Conservation (phyloP, 202 grass and related monocot genomes). For the Zoysia matrella region DNA sequence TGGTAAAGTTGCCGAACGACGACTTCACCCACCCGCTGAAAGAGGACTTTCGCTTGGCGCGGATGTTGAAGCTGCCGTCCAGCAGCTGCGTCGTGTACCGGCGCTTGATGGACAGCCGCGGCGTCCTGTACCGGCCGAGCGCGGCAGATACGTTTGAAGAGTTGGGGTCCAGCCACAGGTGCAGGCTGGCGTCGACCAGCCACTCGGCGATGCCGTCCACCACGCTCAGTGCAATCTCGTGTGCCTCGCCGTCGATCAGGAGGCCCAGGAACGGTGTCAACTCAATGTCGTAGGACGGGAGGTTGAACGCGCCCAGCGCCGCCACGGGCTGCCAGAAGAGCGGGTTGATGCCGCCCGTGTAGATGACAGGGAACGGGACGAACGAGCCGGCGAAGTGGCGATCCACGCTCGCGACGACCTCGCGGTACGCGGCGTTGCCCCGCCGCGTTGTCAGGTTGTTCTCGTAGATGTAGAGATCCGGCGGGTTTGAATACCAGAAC, state of each 20-base stretch:
- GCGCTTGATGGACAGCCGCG: slow-evolving; percentile 60
- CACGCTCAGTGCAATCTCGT: slow-evolving; percentile 73
- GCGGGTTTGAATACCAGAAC: slow-evolving; percentile 97
- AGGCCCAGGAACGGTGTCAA: slow-evolving; percentile 85
- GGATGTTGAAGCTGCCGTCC: slow-evolving; percentile 68
- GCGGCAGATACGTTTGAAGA: slow-evolving; percentile 45
- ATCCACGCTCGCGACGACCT: slow-evolving; percentile 73
- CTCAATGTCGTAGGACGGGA: slow-evolving; percentile 85
- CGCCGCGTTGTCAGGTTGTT: slow-evolving; percentile 80
- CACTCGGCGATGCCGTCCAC: slow-evolving; percentile 80
- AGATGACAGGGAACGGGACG: slow-evolving; percentile 88
- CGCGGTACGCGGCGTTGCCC: slow-evolving; percentile 84
- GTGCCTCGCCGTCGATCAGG: slow-evolving; percentile 60
- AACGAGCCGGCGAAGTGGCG: slow-evolving; percentile 68
- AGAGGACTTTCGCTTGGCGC: slow-evolving; percentile 45
- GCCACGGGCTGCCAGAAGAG: slow-evolving; percentile 86
- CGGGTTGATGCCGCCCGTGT: slow-evolving; percentile 91
- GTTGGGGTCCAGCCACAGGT: slow-evolving; percentile 78
- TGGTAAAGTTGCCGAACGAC: slow-evolving; percentile 86
- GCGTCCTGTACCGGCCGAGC: slow-evolving; percentile 50
- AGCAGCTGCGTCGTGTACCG: slow-evolving; percentile 39
- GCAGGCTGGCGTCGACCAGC: slow-evolving; percentile 88
- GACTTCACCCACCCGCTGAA: slow-evolving; percentile 81
- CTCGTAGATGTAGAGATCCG: slow-evolving; percentile 73
- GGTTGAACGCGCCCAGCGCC: slow-evolving; percentile 82